These are phyloP conservation scores for Pseudogymnoascus sp. DNA, from an alignment of 2,329 filamentous ascomycete genomes.

Conservation along the genomic window DNA sequence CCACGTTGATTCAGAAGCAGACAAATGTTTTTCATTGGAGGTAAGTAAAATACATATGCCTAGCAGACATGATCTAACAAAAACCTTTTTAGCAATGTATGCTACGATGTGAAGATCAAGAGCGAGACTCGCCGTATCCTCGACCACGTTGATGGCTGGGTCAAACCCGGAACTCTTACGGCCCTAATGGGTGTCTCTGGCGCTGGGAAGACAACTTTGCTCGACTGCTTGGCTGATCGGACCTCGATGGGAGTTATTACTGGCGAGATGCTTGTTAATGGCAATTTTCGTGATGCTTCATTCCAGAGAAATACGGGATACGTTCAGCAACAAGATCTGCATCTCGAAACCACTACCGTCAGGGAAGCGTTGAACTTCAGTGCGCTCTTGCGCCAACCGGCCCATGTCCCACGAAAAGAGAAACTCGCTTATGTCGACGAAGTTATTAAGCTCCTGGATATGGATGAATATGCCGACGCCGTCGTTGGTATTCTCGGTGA, in stretches of 20 bases:
- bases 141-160: conserved; percentile 74
- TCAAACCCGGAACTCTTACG: conserved; percentile 61
- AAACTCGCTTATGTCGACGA: conserved; percentile 84
- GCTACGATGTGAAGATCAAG: conserved; percentile 67
- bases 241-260: conserved; percentile 82
- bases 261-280: conserved; percentile 67
- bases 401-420: conserved; percentile 59
- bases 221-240: conserved; percentile 77
- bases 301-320: conserved; percentile 74
- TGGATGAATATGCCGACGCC: conserved; percentile 59
- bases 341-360: conserved; percentile 70
- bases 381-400: conserved; percentile 76
- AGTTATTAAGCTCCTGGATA: conserved; percentile 55
- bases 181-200: conserved; percentile 55
- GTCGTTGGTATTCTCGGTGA: conserved; percentile 56
- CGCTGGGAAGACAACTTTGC: conserved; percentile 79
- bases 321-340: conserved; percentile 86
- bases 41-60: conserved; percentile 1
- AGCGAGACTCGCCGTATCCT: conserved; percentile 56
- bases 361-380: conserved; percentile 83
- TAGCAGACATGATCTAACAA: no score
- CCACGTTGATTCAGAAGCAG: conserved; percentile 50
- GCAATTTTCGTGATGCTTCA: conserved; percentile 61
- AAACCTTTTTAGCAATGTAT: conserved; percentile 26
- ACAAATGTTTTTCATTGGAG: conserved; percentile 68